Evolutionary conservation across 1,139 yeast genomes (phyloP).

Genomic region (Debaryomyces nepalensis): DNA sequence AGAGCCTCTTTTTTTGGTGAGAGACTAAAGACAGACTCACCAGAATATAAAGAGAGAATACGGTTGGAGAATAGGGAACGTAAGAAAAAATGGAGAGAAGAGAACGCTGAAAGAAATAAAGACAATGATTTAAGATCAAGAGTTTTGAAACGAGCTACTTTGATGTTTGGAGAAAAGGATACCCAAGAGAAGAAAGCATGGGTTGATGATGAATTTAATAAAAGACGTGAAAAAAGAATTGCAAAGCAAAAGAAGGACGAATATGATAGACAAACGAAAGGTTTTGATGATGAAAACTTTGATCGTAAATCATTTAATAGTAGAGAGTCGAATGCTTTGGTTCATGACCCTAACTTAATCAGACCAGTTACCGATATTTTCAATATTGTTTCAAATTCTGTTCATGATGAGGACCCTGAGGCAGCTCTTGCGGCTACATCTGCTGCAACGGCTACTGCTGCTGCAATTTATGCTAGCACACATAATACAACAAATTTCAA

Average conservation of each 20-base stretch:
- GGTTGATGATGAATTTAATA: constrained; percentile 75
- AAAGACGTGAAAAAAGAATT: constrained; percentile 64
- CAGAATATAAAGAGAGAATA: constrained; percentile 58
- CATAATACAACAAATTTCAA: constrained; percentile 19
- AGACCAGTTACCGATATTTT: constrained; percentile 41
- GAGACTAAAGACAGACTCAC: constrained; percentile 35
- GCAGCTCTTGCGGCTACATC: constrained; percentile 48
- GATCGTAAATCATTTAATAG: constrained; percentile 9
- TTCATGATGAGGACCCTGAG: constrained; percentile 39
- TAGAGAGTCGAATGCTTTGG: constrained; percentile 14
- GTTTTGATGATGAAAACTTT: constrained; percentile 9
- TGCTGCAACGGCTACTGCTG: constrained; percentile 41
- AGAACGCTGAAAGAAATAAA: constrained; percentile 78
- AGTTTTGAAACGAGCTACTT: constrained; percentile 71
- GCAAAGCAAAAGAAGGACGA: constrained; percentile 39
- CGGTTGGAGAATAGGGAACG: constrained; percentile 79
- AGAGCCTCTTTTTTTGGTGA: constrained; percentile 24
- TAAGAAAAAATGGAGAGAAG: constrained; percentile 90
- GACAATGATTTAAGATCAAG: constrained; percentile 85
- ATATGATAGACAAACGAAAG: constrained; percentile 14
- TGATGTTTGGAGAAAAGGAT: constrained; percentile 65
- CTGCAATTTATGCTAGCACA: constrained; percentile 34
- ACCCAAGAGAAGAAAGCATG: constrained; percentile 63
- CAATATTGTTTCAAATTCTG: constrained; percentile 40
- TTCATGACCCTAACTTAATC: constrained; percentile 28